Evolutionary conservation across 2,329 filamentous ascomycete genomes (phyloP).

Genomic region (Exophiala oligosperma): DNA sequence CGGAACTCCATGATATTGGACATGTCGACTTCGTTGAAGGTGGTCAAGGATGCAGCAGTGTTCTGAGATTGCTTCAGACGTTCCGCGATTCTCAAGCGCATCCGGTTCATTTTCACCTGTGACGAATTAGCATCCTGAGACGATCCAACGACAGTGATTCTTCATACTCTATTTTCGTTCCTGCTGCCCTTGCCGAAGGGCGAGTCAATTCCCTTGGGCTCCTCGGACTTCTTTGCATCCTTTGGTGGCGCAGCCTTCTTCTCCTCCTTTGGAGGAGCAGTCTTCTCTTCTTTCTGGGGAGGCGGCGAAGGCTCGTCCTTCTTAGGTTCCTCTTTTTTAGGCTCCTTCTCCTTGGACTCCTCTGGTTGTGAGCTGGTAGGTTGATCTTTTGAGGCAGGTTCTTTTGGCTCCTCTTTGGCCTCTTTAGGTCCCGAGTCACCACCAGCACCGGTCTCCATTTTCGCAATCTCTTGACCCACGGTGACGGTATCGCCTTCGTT

Average conservation of each 20-base stretch:
- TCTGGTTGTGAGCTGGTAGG: conserved; percentile 57
- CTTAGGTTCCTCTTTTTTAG: conserved; percentile 30
- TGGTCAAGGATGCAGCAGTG: conserved; percentile 93
- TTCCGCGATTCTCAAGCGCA: conserved; percentile 96
- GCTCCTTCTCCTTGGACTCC: conserved; percentile 50
- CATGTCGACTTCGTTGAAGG: conserved; percentile 99
- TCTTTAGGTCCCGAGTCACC: conserved; percentile 58
- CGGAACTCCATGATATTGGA: conserved; percentile 95
- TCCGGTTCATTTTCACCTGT: conserved; percentile 99
- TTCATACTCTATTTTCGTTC: conserved; percentile 80
- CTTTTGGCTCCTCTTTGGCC: conserved; percentile 41
- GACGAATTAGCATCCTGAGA: conserved; percentile 15
- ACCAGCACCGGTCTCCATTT: conserved; percentile 75
- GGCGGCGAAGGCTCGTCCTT: conserved; percentile 26
- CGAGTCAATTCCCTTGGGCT: conserved; percentile 29
- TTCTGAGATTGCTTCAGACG: conserved; percentile 99
- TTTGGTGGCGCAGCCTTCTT: conserved; percentile 35
- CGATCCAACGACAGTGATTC: conserved; percentile 9
- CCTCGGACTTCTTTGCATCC: conserved; percentile 30
- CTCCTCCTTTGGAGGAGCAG: conserved; percentile 36
- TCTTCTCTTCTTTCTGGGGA: conserved; percentile 37
- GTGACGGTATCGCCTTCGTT: conserved; percentile 94
- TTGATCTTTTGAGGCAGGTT: conserved; percentile 53
- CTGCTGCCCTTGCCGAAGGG: conserved; percentile 63
- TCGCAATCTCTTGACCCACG: conserved; percentile 88